Conservation (phyloP, 768 basidiomycete species). For the Pleurotus djamor region DNA sequence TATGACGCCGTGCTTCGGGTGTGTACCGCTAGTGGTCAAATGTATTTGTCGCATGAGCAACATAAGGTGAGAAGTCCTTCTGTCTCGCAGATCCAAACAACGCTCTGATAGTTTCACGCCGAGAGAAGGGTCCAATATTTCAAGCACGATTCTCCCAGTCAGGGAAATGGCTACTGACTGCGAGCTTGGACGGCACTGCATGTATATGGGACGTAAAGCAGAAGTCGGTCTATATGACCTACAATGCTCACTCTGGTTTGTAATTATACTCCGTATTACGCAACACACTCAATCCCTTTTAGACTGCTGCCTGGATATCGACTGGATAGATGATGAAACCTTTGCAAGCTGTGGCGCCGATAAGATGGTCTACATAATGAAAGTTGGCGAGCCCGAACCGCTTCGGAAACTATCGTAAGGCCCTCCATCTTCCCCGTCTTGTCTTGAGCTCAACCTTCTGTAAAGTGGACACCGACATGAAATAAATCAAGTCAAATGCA, state of each 20-base stretch:
- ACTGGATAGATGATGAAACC: slow-evolving; percentile 70
- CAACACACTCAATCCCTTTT: slow-evolving; percentile 4
- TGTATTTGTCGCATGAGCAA: slow-evolving; percentile 60
- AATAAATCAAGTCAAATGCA: slow-evolving; percentile 76
- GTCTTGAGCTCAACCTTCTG: not conserved
- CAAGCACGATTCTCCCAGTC: slow-evolving; percentile 73
- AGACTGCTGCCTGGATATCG: slow-evolving; percentile 82
- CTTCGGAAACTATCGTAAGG: slow-evolving; percentile 64
- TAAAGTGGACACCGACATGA: slow-evolving; percentile 72
- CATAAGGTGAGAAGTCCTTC: slow-evolving; percentile 54
- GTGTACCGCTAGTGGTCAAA: slow-evolving; percentile 54
- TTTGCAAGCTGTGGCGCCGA: slow-evolving; percentile 80
- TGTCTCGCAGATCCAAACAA: not conserved
- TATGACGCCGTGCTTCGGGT: slow-evolving; percentile 74
- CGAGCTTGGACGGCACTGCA: slow-evolving; percentile 74
- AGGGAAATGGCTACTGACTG: slow-evolving; percentile 72
- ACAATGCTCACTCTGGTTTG: slow-evolving; percentile 63
- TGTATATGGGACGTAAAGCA: slow-evolving; percentile 77
- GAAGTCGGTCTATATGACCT: slow-evolving; percentile 61
- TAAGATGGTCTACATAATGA: slow-evolving; percentile 57
- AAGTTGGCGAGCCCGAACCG: slow-evolving; percentile 48
- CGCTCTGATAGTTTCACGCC: slow-evolving; percentile 12
- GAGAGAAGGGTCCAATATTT: slow-evolving; percentile 77
- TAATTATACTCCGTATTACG: not conserved
- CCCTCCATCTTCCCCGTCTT: not conserved